Conservation (phyloP, 768 basidiomycete genomes). For the Tricholoma sp. region DNA sequence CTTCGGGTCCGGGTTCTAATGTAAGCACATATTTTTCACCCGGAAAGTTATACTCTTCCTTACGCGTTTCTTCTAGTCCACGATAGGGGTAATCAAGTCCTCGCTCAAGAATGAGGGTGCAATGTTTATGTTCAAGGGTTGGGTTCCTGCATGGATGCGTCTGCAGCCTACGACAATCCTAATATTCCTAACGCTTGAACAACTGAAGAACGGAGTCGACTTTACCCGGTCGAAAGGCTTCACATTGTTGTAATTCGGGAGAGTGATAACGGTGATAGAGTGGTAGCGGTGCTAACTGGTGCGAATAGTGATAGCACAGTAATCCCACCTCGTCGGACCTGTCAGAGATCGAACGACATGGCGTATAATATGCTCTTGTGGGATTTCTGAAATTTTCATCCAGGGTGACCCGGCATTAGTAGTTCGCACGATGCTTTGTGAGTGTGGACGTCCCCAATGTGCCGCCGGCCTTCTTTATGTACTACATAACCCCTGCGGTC, state of each 20-base stretch:
- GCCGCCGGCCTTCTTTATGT: too few species aligned
- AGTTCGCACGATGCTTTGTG: too few species aligned
- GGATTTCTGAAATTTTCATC: neutral
- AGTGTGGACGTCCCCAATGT: too few species aligned
- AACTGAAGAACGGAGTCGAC: conserved; percentile 71
- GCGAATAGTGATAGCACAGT: neutral
- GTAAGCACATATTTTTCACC: conserved; percentile 33
- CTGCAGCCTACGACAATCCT: conserved; percentile 86
- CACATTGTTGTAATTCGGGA: conserved; percentile 16
- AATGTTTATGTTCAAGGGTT: conserved; percentile 92
- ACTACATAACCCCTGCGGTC: too few species aligned
- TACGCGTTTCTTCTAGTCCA: conserved; percentile 42
- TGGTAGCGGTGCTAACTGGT: neutral
- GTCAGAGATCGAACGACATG: neutral
- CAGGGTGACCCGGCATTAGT: too few species aligned
- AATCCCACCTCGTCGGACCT: neutral
- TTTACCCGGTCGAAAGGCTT: conserved; percentile 43
- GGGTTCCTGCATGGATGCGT: conserved; percentile 84
- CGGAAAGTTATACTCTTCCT: neutral
- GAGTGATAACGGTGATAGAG: neutral
- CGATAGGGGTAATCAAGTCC: conserved; percentile 59
- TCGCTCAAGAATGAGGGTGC: conserved; percentile 72
- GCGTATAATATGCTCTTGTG: neutral
- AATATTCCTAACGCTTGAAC: conserved; percentile 82
- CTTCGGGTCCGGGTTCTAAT: conserved; percentile 73